phyloP scores from a whole-genome alignment of 1,139 yeast genomes.

The Hemisphaericaspora xylanilytica region DNA sequence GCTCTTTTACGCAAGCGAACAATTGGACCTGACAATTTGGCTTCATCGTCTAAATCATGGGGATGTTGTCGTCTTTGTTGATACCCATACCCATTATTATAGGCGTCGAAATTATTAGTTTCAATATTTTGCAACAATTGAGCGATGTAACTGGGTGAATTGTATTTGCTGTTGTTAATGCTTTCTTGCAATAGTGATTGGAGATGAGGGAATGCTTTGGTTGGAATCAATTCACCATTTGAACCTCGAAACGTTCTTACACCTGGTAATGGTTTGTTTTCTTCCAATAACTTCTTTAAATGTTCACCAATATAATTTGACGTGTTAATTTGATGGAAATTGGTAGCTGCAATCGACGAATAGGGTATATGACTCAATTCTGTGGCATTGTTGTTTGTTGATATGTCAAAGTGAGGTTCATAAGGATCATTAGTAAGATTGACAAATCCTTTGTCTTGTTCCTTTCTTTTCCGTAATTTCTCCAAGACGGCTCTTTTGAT shows the following conservation, averaged over 20 bases:
- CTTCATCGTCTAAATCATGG: constrained; percentile 24
- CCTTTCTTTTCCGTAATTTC: constrained; percentile 70
- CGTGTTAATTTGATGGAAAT: constrained; percentile 67
- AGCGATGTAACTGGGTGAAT: constrained; percentile 36
- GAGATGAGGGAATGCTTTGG: constrained; percentile 42
- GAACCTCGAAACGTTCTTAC: constrained; percentile 45
- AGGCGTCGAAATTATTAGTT: constrained; percentile 46
- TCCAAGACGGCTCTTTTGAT: constrained; percentile 81
- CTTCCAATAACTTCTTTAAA: constrained; percentile 41
- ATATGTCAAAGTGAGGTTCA: constrained; percentile 78
- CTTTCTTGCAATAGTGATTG: constrained; percentile 36
- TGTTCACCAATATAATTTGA: constrained; percentile 50
- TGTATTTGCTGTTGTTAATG: constrained; percentile 22
- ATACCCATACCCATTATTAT: constrained; percentile 42
- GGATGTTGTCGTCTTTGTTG: constrained; percentile 16
- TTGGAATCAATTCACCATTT: constrained; percentile 45
- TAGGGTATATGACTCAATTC: constrained; percentile 72
- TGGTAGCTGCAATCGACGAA: constrained; percentile 72
- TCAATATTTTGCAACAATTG: constrained; percentile 45
- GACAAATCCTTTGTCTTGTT: constrained; percentile 70
- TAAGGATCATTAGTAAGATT: constrained; percentile 90
- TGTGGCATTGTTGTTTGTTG: constrained; percentile 46
- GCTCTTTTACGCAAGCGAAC: constrained; percentile 70
- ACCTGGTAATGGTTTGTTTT: constrained; percentile 43
- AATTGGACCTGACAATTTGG: constrained; percentile 50